These are phyloP conservation scores for Nakaseomyces glabratus DNA, from an alignment of 1,139 yeast genomes.

Conservation along the genomic window DNA sequence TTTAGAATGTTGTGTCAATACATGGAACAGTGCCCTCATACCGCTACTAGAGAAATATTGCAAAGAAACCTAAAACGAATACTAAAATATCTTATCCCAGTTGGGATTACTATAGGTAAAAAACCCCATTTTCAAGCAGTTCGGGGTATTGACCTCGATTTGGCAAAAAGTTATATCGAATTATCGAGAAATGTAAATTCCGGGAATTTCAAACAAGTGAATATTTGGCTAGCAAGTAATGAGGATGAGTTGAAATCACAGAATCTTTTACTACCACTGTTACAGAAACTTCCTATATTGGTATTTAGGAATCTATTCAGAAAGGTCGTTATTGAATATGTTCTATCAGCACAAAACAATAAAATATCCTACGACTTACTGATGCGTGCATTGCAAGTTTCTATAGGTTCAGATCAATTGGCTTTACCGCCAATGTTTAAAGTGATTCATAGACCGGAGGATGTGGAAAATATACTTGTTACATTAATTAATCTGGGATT, in stretches of 20 bases:
- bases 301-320: constrained; percentile 24
- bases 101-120: constrained; percentile 27
- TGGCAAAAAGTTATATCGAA: constrained; percentile 16
- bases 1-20: constrained; percentile 15
- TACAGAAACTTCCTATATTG: constrained; percentile 28
- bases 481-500: constrained; percentile 27
- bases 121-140: constrained; percentile 18
- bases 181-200: constrained; percentile 15
- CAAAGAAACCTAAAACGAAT: constrained; percentile 20
- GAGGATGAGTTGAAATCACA: constrained; percentile 16
- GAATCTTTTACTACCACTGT: constrained; percentile 18
- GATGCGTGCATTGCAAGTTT: constrained; percentile 15
- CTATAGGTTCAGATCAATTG: constrained; percentile 14
- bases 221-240: constrained; percentile 24
- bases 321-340: constrained; percentile 14
- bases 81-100: constrained; percentile 23
- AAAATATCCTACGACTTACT: constrained; percentile 23
- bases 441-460: constrained; percentile 21
- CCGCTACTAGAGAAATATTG: constrained; percentile 9
- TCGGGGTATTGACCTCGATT: constrained; percentile 12
- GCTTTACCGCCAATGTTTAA: constrained; percentile 15
- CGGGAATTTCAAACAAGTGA: constrained; percentile 22
- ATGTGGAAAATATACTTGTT: constrained; percentile 26
- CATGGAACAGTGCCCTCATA: constrained; percentile 5
- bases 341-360: constrained; percentile 18